A percentile compares a stretch with the other conserved stretches of the same genome.
phyloP scores from a whole-genome alignment of 192 early-diverging fungal species.

The Mortierella antarctica region DNA sequence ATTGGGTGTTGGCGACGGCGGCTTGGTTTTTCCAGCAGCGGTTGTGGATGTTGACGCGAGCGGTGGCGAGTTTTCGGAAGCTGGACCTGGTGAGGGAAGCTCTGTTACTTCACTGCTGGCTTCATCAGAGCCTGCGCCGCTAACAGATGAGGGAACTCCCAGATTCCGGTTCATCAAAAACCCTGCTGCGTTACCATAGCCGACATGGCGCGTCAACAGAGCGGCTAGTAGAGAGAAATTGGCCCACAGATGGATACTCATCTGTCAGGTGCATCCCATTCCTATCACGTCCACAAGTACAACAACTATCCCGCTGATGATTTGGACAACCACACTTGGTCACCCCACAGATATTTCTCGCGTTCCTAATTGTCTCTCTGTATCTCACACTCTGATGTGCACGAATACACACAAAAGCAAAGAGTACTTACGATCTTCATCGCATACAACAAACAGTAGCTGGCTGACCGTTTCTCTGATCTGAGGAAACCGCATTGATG shows the following conservation, averaged over 20 bases:
- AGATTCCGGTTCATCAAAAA: conserved; percentile 85
- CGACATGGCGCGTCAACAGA: conserved; percentile 75
- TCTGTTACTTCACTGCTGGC: conserved; percentile 17
- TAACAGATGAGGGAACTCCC: conserved; percentile 54
- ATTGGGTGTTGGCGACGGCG: background rate
- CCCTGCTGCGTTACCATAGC: conserved; percentile 95
- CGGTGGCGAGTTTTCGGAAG: background rate
- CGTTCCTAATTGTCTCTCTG: too few species aligned
- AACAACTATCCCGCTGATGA: too few species aligned
- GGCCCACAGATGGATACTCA: too few species aligned
- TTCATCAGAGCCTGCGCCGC: conserved; percentile 29
- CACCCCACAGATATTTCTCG: too few species aligned
- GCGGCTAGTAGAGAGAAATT: conserved; percentile 55
- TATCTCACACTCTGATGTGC: background rate
- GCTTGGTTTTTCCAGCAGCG: background rate
- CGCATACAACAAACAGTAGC: conserved; percentile 73
- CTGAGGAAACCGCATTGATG: conserved; percentile 68
- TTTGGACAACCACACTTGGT: too few species aligned
- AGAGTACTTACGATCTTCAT: conserved; percentile 70
- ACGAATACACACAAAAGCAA: background rate
- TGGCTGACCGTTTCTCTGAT: conserved; percentile 70
- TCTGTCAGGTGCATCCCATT: too few species aligned
- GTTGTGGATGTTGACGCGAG: background rate
- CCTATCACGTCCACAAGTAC: too few species aligned
- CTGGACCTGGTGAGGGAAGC: background rate